Evolutionary conservation across 2,329 filamentous ascomycete genomes (phyloP).

Genomic region (Epichloe scottii): DNA sequence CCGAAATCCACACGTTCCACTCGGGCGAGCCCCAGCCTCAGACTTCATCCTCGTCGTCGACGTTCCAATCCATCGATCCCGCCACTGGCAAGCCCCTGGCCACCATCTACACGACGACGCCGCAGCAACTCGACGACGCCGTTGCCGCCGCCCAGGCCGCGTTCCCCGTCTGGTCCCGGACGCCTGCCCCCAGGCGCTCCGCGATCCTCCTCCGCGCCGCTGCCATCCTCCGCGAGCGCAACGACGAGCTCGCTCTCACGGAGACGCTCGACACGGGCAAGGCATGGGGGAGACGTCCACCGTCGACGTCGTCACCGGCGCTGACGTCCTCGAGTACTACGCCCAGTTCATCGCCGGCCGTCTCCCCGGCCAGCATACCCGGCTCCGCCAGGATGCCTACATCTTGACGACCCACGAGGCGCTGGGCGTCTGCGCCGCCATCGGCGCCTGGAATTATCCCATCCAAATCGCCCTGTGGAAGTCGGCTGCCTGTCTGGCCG

Average conservation of each 20-base stretch:
- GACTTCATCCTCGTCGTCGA: constrained; percentile 42
- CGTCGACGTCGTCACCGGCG: constrained; percentile 72
- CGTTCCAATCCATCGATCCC: constrained; percentile 64
- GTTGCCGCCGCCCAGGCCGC: constrained; percentile 58
- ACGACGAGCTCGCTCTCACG: constrained; percentile 65
- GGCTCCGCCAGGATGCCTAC: constrained; percentile 63
- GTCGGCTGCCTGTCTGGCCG: constrained; percentile 71
- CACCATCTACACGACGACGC: constrained; percentile 58
- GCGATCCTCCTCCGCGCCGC: constrained; percentile 70
- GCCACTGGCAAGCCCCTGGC: constrained; percentile 57
- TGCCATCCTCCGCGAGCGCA: constrained; percentile 57
- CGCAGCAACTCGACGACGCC: constrained; percentile 56
- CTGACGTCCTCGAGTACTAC: constrained; percentile 79
- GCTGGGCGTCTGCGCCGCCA: constrained; percentile 73
- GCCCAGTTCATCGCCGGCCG: constrained; percentile 69
- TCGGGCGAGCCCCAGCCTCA: constrained; percentile 51
- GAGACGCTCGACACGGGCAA: constrained; percentile 85
- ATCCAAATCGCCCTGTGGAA: constrained; percentile 89
- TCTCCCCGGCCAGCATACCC: constrained; percentile 67
- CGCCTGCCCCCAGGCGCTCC: constrained; percentile 59
- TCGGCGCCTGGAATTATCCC: constrained; percentile 87
- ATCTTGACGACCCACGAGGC: constrained; percentile 74
- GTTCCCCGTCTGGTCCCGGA: constrained; percentile 66
- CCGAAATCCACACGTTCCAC: constrained; percentile 55
- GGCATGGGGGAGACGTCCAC: constrained; percentile 71